A percentile compares a stretch with the other conserved stretches of the same genome.
Conservation (phyloP, 2,329 filamentous ascomycete genomes). For the Exophiala lecanii-corni region DNA sequence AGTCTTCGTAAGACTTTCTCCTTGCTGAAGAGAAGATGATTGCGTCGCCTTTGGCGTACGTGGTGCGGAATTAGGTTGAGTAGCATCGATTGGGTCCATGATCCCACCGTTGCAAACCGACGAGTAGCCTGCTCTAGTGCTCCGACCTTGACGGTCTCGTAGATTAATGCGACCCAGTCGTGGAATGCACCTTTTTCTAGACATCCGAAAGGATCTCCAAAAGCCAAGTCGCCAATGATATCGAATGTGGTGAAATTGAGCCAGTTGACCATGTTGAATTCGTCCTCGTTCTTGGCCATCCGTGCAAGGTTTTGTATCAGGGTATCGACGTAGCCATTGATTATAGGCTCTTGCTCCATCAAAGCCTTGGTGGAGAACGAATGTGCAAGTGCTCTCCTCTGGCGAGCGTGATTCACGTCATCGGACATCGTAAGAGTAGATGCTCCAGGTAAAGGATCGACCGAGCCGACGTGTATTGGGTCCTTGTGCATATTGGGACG, state of each 20-base stretch:
- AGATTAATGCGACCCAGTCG: slow-evolving; percentile 30
- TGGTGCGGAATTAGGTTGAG: slow-evolving; percentile 7
- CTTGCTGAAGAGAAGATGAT: slow-evolving; percentile 4
- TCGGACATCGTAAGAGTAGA: slow-evolving; percentile 11
- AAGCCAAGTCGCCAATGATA: slow-evolving; percentile 30
- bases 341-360: slow-evolving; percentile 33
- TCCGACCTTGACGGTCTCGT: slow-evolving; percentile 20
- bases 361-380: slow-evolving; percentile 42
- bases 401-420: slow-evolving; percentile 26
- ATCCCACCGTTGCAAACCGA: slow-evolving; percentile 5
- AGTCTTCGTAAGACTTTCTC: slow-evolving; percentile 8
- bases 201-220: slow-evolving; percentile 32
- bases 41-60: neutral
- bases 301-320: slow-evolving; percentile 11
- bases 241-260: slow-evolving; percentile 22
- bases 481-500: slow-evolving; percentile 18
- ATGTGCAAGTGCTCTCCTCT: slow-evolving; percentile 33
- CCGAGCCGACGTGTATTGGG: slow-evolving; percentile 21
- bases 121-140: slow-evolving; percentile 30
- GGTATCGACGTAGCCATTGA: slow-evolving; percentile 11
- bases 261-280: slow-evolving; percentile 16
- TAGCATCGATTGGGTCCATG: slow-evolving; percentile 2
- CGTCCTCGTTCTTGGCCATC: slow-evolving; percentile 2
- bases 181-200: slow-evolving; percentile 28
- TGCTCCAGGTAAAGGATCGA: slow-evolving; percentile 2